These are phyloP conservation scores for Pythium plurisporium DNA, from an alignment of 352 stramenopile genomes.

Conservation along the genomic window DNA sequence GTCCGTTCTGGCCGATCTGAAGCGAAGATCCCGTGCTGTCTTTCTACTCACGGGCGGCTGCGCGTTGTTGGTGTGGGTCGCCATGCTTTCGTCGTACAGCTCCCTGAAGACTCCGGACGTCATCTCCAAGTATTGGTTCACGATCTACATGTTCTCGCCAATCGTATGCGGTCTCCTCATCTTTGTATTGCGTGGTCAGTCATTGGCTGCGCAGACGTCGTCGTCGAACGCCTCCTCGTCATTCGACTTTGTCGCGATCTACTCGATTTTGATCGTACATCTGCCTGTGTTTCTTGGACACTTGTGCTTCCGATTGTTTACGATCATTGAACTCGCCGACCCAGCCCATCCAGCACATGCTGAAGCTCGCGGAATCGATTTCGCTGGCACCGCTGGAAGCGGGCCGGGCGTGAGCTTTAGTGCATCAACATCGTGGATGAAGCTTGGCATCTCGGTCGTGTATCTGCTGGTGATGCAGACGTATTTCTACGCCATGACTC, in stretches of 20 bases:
- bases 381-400: conserved; percentile 2
- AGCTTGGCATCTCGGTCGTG: conserved; percentile 68
- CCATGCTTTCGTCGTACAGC: conserved; percentile 72
- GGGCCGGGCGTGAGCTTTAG: conserved; percentile 15
- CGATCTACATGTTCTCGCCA: conserved; percentile 57
- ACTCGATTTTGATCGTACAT: conserved; percentile 73
- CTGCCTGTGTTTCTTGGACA: conserved; percentile 78
- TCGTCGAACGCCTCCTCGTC: conserved; percentile 12
- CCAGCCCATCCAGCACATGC: conserved; percentile 18
- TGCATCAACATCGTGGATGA: conserved; percentile 55
- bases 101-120: conserved; percentile 27
- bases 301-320: conserved; percentile 72
- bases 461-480: conserved; percentile 79
- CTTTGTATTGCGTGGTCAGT: conserved; percentile 30
- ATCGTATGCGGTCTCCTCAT: conserved; percentile 58
- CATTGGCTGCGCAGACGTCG: conserved; percentile 26
- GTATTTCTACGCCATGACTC: conserved; percentile 82
- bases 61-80: conserved; percentile 44
- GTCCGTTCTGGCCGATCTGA: neutral
- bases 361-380: conserved; percentile 13
- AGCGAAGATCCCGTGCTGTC: conserved; percentile 21
- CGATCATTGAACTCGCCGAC: conserved; percentile 39
- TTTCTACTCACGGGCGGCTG: conserved; percentile 40
- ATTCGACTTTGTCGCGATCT: conserved; percentile 71
- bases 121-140: conserved; percentile 47